Evolutionary conservation across 345 rosid species (phyloP).

Genomic region (Cardamine chenopodiifolia): DNA sequence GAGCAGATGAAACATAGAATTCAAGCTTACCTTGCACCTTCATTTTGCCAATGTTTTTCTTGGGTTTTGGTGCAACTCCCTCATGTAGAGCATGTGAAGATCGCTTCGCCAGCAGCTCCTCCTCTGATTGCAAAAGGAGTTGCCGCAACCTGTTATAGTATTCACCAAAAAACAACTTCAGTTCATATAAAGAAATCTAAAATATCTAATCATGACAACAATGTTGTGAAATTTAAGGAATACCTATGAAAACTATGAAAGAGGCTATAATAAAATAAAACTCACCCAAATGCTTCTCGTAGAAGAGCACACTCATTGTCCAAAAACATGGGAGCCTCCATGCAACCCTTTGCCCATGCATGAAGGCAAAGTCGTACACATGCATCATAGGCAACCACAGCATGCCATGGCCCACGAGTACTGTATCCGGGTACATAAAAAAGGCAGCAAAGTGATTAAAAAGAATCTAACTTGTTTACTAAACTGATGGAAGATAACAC

Average conservation of each 20-base stretch:
- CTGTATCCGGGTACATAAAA: slow-evolving; percentile 49
- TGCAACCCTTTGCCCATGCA: slow-evolving; percentile 98
- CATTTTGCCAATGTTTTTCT: slow-evolving; percentile 87
- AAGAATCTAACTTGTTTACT: slow-evolving; percentile 1
- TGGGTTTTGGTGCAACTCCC: slow-evolving; percentile 70
- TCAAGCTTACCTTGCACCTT: slow-evolving; percentile 80
- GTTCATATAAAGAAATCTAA: not conserved
- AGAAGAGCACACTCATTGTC: slow-evolving; percentile 89
- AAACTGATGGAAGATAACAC: slow-evolving; percentile 7
- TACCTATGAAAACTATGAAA: not conserved
- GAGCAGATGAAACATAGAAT: slow-evolving; percentile 10
- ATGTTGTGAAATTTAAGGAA: not conserved
- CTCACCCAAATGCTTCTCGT: slow-evolving; percentile 90
- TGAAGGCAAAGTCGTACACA: slow-evolving; percentile 97
- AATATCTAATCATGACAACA: not conserved
- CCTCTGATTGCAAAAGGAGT: slow-evolving; percentile 90
- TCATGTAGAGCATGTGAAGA: slow-evolving; percentile 64
- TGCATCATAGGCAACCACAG: slow-evolving; percentile 93
- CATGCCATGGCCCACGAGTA: slow-evolving; percentile 96
- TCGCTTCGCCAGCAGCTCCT: slow-evolving; percentile 73
- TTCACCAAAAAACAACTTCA: slow-evolving; percentile 3
- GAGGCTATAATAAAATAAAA: not conserved
- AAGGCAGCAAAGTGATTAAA: slow-evolving; percentile 18
- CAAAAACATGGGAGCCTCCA: slow-evolving; percentile 95
- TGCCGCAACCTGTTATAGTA: slow-evolving; percentile 59